Conservation (phyloP, 768 basidiomycete species). For the Coprinopsis strossmayeri region DNA sequence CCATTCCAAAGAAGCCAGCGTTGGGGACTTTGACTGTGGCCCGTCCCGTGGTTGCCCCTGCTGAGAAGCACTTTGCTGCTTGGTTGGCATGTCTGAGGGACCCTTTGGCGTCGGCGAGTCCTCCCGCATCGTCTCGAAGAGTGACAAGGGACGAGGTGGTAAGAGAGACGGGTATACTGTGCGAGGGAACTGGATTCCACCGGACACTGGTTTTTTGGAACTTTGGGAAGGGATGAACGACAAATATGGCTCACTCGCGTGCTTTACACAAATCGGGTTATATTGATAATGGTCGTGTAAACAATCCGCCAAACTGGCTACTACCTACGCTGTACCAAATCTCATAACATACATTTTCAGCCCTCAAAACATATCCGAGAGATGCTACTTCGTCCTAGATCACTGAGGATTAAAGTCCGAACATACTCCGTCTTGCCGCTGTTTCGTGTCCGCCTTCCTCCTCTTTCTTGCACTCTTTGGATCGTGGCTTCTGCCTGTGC, state of each 20-base stretch:
- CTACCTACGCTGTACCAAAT: constrained; percentile 3
- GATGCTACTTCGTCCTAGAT: constrained; percentile 28
- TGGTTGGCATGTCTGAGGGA: neutral
- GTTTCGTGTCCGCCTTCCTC: constrained; percentile 51
- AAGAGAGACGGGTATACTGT: constrained; percentile 10
- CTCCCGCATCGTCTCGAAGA: constrained; percentile 5
- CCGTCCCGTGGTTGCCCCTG: constrained; percentile 14
- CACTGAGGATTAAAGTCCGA: constrained; percentile 35
- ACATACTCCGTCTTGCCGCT: constrained; percentile 39
- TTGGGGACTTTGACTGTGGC: constrained; percentile 43
- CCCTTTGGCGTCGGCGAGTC: constrained; percentile 4
- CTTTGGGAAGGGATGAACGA: constrained; percentile 12
- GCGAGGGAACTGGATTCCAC: constrained; percentile 15
- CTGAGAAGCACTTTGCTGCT: constrained; percentile 1
- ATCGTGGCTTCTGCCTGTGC: constrained; percentile 27
- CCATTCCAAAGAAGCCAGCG: constrained; percentile 71
- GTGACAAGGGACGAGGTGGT: constrained; percentile 7
- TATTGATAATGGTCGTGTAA: constrained; percentile 27
- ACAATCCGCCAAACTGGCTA: constrained; percentile 10
- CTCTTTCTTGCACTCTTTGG: constrained; percentile 17
- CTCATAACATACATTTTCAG: constrained; percentile 3
- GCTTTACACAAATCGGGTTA: constrained; percentile 30
- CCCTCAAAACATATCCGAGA: constrained; percentile 18
- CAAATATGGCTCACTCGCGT: constrained; percentile 25
- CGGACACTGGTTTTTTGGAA: constrained; percentile 10